These are phyloP conservation scores for Colletotrichum gigasporum DNA, from an alignment of 2,329 filamentous ascomycete genomes.

Conservation along the genomic window DNA sequence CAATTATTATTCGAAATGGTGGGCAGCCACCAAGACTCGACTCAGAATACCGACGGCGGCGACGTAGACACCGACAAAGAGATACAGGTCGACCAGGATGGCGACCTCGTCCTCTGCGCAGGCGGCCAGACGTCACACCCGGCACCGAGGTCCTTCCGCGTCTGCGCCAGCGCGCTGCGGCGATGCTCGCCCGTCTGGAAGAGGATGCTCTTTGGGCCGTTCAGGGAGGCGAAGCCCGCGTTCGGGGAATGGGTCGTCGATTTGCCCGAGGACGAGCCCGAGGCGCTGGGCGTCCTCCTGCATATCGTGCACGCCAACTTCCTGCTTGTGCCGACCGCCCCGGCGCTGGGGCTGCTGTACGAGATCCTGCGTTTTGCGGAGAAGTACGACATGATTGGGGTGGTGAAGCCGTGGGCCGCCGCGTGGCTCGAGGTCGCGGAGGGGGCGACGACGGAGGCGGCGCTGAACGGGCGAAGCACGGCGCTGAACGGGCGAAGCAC, in stretches of 20 bases:
- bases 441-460: not conserved
- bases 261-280: conserved; percentile 8
- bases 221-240: conserved; percentile 22
- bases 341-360: not conserved
- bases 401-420: conserved; percentile 7
- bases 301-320: conserved; percentile 15
- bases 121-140: not conserved
- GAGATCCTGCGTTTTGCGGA: conserved; percentile 6
- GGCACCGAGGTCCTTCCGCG: not conserved
- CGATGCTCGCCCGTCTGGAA: conserved; percentile 20
- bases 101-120: conserved; percentile 3
- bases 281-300: not conserved
- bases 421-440: not conserved
- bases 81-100: conserved; percentile 6
- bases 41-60: too few relatives aligned
- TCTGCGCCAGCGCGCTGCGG: conserved; percentile 15
- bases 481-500: not conserved
- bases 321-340: not conserved
- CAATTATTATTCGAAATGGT: not conserved
- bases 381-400: conserved; percentile 22
- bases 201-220: conserved; percentile 26
- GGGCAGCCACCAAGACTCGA: not conserved
- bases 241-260: conserved; percentile 8
- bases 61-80: not conserved
- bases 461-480: not conserved